Conservation (phyloP, 352 stramenopile species). For the Peronosclerospora sorghi region DNA sequence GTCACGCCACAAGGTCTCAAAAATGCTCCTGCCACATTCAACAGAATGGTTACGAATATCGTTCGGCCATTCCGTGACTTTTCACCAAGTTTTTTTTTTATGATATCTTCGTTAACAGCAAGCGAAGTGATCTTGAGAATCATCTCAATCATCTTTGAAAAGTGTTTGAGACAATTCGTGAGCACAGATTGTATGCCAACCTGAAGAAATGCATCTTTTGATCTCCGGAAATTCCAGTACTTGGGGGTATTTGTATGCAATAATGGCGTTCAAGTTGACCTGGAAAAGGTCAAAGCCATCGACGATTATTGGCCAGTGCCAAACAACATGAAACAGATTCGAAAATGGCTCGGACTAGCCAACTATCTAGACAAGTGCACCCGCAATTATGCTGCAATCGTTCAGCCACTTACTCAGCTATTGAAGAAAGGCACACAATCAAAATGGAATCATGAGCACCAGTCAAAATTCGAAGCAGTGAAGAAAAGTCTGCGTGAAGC, state of each 20-base stretch:
- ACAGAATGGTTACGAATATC: no score
- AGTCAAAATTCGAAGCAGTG: background rate
- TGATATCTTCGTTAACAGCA: background rate
- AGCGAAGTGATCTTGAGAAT: background rate
- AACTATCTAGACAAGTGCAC: no score
- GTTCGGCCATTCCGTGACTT: no score
- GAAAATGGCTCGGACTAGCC: slow-evolving; percentile 12
- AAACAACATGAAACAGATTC: background rate
- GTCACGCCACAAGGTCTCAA: no score
- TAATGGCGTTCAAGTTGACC: slow-evolving; percentile 3
- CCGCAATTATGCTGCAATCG: background rate
- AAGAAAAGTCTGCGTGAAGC: no score
- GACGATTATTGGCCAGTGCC: background rate
- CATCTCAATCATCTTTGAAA: background rate
- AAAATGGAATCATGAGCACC: background rate
- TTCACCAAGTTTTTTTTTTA: background rate
- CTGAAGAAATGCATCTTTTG: slow-evolving; percentile 17
- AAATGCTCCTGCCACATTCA: no score
- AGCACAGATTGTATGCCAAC: slow-evolving; percentile 19
- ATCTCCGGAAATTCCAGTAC: background rate
- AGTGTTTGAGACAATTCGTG: slow-evolving; percentile 14
- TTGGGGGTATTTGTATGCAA: slow-evolving; percentile 13
- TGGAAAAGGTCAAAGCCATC: no score
- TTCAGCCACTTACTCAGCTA: slow-evolving; percentile 2
- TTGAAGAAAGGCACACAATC: background rate